Conservation (phyloP, 2,329 filamentous ascomycete species). For the Fusarium clavum region DNA sequence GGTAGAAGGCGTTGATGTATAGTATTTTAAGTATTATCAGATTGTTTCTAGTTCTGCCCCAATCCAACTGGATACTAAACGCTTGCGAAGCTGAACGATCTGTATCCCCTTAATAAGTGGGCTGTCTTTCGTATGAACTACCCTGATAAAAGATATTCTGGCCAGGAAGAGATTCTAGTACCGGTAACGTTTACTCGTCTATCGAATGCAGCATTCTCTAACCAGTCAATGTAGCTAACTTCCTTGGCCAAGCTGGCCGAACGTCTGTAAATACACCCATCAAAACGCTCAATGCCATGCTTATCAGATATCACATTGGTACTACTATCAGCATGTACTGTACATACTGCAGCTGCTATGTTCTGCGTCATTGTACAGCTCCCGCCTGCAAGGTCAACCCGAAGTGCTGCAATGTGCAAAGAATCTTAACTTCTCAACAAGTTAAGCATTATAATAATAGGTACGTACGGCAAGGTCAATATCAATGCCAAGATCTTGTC, state of each 20-base stretch:
- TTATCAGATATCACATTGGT: neutral
- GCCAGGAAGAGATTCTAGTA: neutral
- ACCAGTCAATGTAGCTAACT: neutral
- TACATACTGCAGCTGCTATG: neutral
- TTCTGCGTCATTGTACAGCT: neutral
- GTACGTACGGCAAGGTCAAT: neutral
- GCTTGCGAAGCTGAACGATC: neutral
- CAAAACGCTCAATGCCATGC: neutral
- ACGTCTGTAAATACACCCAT: neutral
- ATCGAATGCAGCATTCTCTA: neutral
- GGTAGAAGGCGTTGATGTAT: constrained; percentile 20
- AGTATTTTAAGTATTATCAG: constrained; percentile 6
- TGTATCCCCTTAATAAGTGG: neutral
- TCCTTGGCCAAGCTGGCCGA: neutral
- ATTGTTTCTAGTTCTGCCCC: constrained; percentile 8
- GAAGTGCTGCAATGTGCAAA: neutral
- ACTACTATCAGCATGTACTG: neutral
- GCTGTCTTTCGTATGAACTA: neutral
- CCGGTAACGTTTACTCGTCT: neutral
- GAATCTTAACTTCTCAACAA: neutral
- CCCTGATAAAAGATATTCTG: neutral
- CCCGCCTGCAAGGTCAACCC: neutral
- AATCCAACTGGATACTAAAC: constrained; percentile 12
- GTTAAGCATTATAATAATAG: neutral
- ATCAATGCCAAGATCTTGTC: neutral